These are phyloP conservation scores for Sporisorium graminicola DNA, from an alignment of 1,284 basidiomycete species.

Conservation along the genomic window DNA sequence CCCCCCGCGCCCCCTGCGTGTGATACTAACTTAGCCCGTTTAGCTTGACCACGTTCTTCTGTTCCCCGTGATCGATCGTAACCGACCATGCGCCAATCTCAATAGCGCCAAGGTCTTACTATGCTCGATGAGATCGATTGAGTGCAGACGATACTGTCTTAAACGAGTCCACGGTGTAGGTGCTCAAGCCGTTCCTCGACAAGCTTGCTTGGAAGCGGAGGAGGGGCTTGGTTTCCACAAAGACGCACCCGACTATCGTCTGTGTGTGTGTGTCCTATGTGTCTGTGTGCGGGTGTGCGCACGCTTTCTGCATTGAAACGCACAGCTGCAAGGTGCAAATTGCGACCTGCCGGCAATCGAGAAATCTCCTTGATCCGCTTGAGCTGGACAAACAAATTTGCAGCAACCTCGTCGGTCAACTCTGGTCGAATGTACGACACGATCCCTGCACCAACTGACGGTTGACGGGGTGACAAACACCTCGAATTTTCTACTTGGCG, in stretches of 20 bases:
- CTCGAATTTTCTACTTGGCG: conserved; percentile 2
- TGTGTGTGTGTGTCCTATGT: background rate
- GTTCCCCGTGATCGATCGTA: background rate
- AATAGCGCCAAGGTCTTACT: background rate
- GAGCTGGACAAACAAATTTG: background rate
- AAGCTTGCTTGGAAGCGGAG: background rate
- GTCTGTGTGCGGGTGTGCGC: background rate
- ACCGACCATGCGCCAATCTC: background rate
- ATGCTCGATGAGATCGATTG: conserved; percentile 1
- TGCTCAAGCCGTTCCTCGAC: too few relatives aligned
- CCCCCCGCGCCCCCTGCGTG: too few relatives aligned
- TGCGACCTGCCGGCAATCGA: conserved; percentile 9
- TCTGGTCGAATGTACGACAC: background rate
- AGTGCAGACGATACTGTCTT: background rate
- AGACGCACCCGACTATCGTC: background rate
- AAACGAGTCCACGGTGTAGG: too few relatives aligned
- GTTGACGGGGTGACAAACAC: background rate
- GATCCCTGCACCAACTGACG: background rate
- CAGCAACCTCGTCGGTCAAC: conserved; percentile 6
- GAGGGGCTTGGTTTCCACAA: too few relatives aligned
- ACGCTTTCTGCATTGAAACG: too few relatives aligned
- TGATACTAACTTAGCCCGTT: background rate
- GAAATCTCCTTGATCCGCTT: background rate
- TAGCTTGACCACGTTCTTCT: conserved; percentile 2
- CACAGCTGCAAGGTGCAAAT: conserved; percentile 12